These are phyloP conservation scores for Nelumbo lutea DNA, from an alignment of 164 flowering plant genomes.

Conservation along the genomic window DNA sequence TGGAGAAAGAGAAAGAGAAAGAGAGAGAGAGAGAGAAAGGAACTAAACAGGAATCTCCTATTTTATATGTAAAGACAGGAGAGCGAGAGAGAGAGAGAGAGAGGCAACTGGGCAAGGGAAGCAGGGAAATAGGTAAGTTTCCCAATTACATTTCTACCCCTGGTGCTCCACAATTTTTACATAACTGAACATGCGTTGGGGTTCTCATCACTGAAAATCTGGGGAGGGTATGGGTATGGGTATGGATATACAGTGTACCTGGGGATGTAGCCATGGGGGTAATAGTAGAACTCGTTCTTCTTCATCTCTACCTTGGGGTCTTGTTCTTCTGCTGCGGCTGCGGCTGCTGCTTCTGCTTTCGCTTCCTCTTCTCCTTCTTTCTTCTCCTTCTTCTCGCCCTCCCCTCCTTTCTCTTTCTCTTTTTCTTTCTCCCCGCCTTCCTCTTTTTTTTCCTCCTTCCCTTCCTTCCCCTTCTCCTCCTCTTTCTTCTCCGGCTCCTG, in stretches of 20 bases:
- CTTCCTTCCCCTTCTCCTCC: not conserved
- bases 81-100: not conserved
- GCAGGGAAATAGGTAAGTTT: not conserved
- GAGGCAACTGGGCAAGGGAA: not conserved
- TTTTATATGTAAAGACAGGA: not conserved
- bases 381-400: slow-evolving; percentile 9
- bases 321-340: slow-evolving; percentile 12
- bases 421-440: slow-evolving; percentile 6
- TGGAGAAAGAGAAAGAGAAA: not conserved
- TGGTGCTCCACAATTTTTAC: slow-evolving; percentile 16
- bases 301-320: slow-evolving; percentile 22
- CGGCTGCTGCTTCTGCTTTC: not conserved
- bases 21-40: too few species aligned
- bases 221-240: slow-evolving; percentile 20
- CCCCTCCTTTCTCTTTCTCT: slow-evolving; percentile 11
- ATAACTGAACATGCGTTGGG: slow-evolving; percentile 48
- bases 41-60: too few species aligned
- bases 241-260: slow-evolving; percentile 23
- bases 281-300: slow-evolving; percentile 37
- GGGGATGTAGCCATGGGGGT: slow-evolving; percentile 17
- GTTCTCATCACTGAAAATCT: slow-evolving; percentile 53
- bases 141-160: not conserved
- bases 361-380: slow-evolving; percentile 19
- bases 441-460: not conserved
- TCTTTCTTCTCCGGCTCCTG: slow-evolving; percentile 52